phyloP scores from a whole-genome alignment of 371 early-diverging fungal species.

The Mortierella sp. region DNA sequence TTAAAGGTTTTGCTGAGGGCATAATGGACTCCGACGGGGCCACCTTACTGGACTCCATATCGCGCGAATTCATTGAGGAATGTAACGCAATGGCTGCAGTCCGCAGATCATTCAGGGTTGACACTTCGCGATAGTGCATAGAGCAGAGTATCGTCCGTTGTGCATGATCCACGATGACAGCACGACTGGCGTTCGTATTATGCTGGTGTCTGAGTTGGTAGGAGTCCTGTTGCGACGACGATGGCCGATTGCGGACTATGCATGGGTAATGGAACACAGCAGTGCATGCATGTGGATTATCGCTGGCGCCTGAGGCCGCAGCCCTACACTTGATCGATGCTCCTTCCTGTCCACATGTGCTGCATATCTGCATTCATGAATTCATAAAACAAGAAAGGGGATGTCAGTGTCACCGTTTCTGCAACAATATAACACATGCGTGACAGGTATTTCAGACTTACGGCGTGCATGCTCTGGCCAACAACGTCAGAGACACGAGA shows the following conservation, averaged over 20 bases:
- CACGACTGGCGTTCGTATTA: not conserved
- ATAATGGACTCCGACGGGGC: not conserved
- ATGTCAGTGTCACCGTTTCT: too few species aligned
- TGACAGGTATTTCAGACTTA: too few species aligned
- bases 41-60: not conserved
- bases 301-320: slow-evolving; percentile 2
- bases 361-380: slow-evolving; percentile 11
- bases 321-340: slow-evolving; percentile 31
- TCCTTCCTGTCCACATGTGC: slow-evolving; percentile 16
- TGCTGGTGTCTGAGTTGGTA: not conserved
- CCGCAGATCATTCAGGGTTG: slow-evolving; percentile 24
- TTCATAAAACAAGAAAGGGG: not conserved
- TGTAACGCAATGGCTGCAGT: slow-evolving; percentile 17
- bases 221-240: not conserved
- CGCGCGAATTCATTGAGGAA: not conserved
- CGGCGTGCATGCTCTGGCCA: slow-evolving; percentile 3
- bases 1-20: not conserved
- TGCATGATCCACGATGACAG: slow-evolving; percentile 18
- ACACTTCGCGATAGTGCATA: slow-evolving; percentile 30
- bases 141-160: slow-evolving; percentile 25
- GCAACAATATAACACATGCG: too few species aligned
- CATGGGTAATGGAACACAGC: slow-evolving; percentile 23
- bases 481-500: slow-evolving; percentile 1
- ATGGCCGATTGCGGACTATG: not conserved
- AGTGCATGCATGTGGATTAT: slow-evolving; percentile 14